phyloP scores from a whole-genome alignment of 176 grass and related monocot species.

The Stipa capillata region DNA sequence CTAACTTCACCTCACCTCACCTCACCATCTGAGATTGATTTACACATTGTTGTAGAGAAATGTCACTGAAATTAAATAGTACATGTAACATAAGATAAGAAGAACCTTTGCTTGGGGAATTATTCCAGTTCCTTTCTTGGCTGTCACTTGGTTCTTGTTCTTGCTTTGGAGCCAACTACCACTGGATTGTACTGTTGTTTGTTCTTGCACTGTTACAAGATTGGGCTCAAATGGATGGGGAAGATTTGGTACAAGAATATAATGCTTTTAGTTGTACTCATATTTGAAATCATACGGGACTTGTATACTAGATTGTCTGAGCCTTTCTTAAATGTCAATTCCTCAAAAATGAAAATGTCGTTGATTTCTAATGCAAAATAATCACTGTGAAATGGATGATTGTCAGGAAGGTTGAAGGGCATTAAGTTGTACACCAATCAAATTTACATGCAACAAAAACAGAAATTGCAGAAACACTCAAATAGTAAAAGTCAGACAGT shows the following conservation, averaged over 20 bases:
- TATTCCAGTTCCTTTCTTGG: slow-evolving; percentile 24
- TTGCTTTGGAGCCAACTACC: slow-evolving; percentile 21
- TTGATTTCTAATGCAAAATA: background rate
- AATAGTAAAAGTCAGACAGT: background rate
- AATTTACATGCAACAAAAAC: background rate
- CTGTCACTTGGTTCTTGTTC: slow-evolving; percentile 22
- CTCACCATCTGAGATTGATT: slow-evolving; percentile 16
- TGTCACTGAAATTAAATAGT: background rate
- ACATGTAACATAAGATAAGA: slow-evolving; percentile 10
- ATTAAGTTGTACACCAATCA: background rate
- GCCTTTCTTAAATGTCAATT: background rate
- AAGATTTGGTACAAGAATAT: slow-evolving; percentile 10
- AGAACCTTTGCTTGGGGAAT: slow-evolving; percentile 1
- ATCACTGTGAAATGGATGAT: background rate
- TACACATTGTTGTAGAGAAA: slow-evolving; percentile 20
- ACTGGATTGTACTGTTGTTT: slow-evolving; percentile 15
- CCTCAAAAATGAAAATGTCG: background rate
- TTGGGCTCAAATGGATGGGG: background rate
- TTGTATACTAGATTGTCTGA: background rate
- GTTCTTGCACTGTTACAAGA: slow-evolving; percentile 7
- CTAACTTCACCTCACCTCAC: background rate
- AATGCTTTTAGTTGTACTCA: background rate
- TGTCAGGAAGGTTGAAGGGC: background rate
- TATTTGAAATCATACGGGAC: background rate
- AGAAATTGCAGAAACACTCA: background rate